Base-by-base conservation (phyloP, 179 eudicot genomes). In the Monotropa hypopitys region DNA sequence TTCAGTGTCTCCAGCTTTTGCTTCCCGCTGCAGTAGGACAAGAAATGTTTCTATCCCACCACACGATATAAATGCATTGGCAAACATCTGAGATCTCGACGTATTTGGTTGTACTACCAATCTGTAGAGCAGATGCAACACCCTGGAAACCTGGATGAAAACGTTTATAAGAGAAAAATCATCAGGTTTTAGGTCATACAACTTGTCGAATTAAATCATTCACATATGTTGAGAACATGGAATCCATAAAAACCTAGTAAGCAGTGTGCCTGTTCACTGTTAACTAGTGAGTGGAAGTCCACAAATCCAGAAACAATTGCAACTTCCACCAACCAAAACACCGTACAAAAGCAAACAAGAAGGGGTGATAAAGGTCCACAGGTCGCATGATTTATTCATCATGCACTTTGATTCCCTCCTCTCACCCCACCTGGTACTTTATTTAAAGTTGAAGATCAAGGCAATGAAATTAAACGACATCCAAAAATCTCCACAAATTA, bases 11-110 rank as follows among this genome's bases (percentile, higher is more conserved):
- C 91, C 96, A 75, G 88, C 86, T 80, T 93, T 91, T 76, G 97
- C 92, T 84, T 93, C 98, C 73, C 92, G 89, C 83, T 96, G 99
- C 84, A 96, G 80, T 62, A 96, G 90, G 78, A 93, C 97, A 86
- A 96, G 97, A 69, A 96, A 88, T 83, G 99, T 90, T 87, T 96
- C 99, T 81, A 96, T 81, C 63, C 99, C 99, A 77, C 99, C 98
- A 78, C 92, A 90, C 66, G 97, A 90, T 78, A 93, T 80, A 81
- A 96, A 96, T 59, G 99, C 98, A 70, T 93, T 92, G 4, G 98
- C 92, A 81, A 96, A 96, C 75, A 84, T 89, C 83, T 90, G 85
- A 72, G 97, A 98, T 80, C 99, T 86, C 68, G 91, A 88, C 50
- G 90, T 83, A 84, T 96, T 96, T 78, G 99, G 99, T 74, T 96